These are phyloP conservation scores for Colletotrichum magnum DNA, from an alignment of 2,329 filamentous ascomycete species.

Conservation along the genomic window DNA sequence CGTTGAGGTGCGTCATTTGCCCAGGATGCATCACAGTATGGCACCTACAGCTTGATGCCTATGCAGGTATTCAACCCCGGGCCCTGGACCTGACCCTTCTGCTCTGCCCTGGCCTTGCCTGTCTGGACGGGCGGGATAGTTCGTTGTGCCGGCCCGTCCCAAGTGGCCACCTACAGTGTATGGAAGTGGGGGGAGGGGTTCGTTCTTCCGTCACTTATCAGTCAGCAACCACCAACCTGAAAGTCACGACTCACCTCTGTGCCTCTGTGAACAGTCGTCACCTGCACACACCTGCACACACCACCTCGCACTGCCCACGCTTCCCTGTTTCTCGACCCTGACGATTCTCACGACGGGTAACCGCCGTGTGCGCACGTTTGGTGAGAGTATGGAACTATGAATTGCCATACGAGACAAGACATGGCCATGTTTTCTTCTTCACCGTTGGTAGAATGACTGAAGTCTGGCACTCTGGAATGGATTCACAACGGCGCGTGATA, in stretches of 20 bases:
- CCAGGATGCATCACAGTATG: neutral
- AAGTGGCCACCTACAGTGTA: neutral
- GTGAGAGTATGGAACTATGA: neutral
- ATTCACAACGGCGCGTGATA: slow-evolving; percentile 13
- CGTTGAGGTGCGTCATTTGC: slow-evolving; percentile 26
- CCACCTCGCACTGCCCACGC: slow-evolving; percentile 5
- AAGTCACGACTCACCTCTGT: slow-evolving; percentile 10
- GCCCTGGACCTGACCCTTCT: too few species aligned
- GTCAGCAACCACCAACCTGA: slow-evolving; percentile 7
- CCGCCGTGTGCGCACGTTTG: neutral
- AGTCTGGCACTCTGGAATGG: slow-evolving; percentile 7
- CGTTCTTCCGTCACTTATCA: slow-evolving; percentile 19
- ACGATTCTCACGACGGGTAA: neutral
- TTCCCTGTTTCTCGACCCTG: slow-evolving; percentile 2
- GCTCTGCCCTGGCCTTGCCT: too few species aligned
- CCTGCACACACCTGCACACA: slow-evolving; percentile 21
- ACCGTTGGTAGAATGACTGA: neutral
- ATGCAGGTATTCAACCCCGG: too few species aligned
- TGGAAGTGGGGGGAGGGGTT: slow-evolving; percentile 8
- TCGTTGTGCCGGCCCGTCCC: slow-evolving; percentile 30
- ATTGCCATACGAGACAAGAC: slow-evolving; percentile 1
- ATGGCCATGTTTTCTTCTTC: neutral
- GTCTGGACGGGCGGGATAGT: neutral
- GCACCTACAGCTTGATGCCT: too few species aligned
- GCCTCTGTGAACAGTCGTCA: neutral